These are phyloP conservation scores for Peronospora farinosa DNA, from an alignment of 352 stramenopile species.

Conservation along the genomic window DNA sequence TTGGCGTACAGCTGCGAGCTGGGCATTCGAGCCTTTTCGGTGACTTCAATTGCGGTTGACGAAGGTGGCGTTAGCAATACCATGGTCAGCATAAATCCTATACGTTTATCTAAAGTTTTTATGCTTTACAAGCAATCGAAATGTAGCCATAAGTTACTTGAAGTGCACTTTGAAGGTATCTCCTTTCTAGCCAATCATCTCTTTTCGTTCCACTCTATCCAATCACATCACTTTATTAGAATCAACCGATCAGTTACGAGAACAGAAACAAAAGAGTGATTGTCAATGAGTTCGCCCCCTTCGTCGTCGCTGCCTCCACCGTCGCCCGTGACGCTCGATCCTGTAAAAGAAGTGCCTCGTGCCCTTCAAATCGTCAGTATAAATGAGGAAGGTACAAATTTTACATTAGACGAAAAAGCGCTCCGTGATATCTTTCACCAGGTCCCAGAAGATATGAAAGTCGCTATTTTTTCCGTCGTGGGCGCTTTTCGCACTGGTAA, in stretches of 20 bases:
- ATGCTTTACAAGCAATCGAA: no score
- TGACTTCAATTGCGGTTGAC: no score
- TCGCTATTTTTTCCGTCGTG: conserved; percentile 96
- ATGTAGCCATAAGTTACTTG: no score
- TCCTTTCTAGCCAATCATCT: background rate
- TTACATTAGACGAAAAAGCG: conserved; percentile 66
- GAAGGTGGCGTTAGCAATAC: no score
- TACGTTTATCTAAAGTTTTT: no score
- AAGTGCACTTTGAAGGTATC: no score
- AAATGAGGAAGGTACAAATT: conserved; percentile 83
- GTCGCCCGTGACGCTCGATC: conserved; percentile 18
- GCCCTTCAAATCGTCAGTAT: conserved; percentile 80
- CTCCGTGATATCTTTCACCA: conserved; percentile 69
- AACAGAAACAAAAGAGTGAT: conserved; percentile 20
- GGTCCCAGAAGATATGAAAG: conserved; percentile 91
- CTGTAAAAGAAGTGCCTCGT: conserved; percentile 31
- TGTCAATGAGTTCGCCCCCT: conserved; percentile 13
- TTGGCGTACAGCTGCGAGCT: no score
- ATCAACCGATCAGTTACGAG: conserved; percentile 45
- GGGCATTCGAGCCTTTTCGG: no score
- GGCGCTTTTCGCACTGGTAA: conserved; percentile 98
- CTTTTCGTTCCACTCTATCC: background rate
- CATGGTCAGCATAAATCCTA: no score
- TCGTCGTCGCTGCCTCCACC: conserved; percentile 10
- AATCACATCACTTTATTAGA: conserved; percentile 1